Evolutionary conservation across 805 yeast species (phyloP), one percentile per base, ranked within the genome.

Genomic region (Starmerella vaccinii): DNA sequence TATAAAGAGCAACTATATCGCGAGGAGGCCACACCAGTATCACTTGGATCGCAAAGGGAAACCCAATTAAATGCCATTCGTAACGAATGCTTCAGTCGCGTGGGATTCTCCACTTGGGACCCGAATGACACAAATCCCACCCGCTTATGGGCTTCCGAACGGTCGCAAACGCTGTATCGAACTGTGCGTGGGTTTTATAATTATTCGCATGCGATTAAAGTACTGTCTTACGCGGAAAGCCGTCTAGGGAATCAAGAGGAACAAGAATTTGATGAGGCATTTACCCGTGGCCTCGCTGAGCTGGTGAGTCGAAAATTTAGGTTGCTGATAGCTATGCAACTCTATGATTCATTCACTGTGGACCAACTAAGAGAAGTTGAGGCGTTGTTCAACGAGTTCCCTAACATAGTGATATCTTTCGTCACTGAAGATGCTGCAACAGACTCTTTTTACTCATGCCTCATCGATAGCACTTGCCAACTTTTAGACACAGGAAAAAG

Each of bases 111-210:
- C 1, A 38, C 59, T 1, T 45, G 59, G 3, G 55, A 55, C 15
- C 61, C 63, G 1, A 52, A 51, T 38, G 58, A 59, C 9, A 59
- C 61, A 1, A 62, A 82, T 55, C 69, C 94, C 63, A 86, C 95
- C 0, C 72, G 95, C 61, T 74, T 86, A 2, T 87, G 96, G 96
- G 84, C 95, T 0, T 84, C 95, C 0, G 67, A 84, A 49, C 72
- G 95, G 60, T 77, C 85, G 2, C 96, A 87, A 62, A 87, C 95
- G 0, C 69, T 87, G 49, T 88, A 81, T 61, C 70, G 95, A 35
- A 87, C 96, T 0, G 72, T 85, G 2, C 77, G 89, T 0, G 95
- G 96, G 0, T 86, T 88, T 61, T 77, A 77, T 77, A 86, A 86
- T 62, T 87, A 87, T 62, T 70, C 76, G 13, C 74, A 74, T 33